Conservation (phyloP, 2,329 filamentous ascomycete species). For the Stemphylium lycopersici region DNA sequence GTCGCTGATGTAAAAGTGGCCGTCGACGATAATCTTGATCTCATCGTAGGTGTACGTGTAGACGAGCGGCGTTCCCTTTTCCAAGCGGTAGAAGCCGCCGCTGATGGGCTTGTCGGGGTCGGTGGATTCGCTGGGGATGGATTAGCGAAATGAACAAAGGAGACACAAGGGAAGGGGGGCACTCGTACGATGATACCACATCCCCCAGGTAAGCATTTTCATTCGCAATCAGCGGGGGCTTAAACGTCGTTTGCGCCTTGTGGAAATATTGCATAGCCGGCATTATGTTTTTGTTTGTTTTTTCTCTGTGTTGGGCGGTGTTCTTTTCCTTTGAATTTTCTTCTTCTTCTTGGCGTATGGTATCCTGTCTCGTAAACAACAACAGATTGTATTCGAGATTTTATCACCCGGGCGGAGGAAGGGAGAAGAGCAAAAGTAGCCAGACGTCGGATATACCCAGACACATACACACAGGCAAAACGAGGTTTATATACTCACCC, state of each 20-base stretch:
- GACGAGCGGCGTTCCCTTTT: conserved; percentile 70
- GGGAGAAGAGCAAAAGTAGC: too few relatives aligned
- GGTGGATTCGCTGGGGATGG: conserved; percentile 55
- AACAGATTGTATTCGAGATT: too few relatives aligned
- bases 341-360: too few relatives aligned
- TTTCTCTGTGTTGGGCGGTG: too few relatives aligned
- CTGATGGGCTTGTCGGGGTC: conserved; percentile 66
- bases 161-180: conserved; percentile 2
- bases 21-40: conserved; percentile 76
- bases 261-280: conserved; percentile 58
- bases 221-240: conserved; percentile 69
- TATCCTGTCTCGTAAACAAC: too few relatives aligned
- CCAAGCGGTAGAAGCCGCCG: conserved; percentile 69
- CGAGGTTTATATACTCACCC: too few relatives aligned
- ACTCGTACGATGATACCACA: conserved; percentile 62
- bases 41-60: conserved; percentile 75
- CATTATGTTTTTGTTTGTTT: conserved; percentile 16
- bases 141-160: neutral
- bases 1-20: conserved; percentile 68
- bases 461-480: too few relatives aligned
- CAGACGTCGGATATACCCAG: too few relatives aligned
- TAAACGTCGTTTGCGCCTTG: conserved; percentile 65
- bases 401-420: too few relatives aligned
- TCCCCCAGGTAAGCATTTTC: conserved; percentile 73
- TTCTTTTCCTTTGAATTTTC: too few relatives aligned